phyloP scores from a whole-genome alignment of 805 yeast species.

The Metschnikowia borealis region DNA sequence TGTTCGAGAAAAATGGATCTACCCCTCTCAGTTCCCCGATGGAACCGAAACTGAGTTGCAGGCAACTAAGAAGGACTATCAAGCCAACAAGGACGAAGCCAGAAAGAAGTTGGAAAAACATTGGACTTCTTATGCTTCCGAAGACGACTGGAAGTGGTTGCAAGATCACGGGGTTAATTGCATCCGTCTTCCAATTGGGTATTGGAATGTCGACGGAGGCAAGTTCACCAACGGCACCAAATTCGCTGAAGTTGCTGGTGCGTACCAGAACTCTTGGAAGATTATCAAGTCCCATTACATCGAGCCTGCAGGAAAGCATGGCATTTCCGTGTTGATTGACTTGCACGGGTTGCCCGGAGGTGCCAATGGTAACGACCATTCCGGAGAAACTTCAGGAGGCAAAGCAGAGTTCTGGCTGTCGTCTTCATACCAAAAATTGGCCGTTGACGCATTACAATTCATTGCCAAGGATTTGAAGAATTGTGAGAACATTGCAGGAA shows the following conservation, averaged over 20 bases:
- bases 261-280: conserved; percentile 75
- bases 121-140: conserved; percentile 59
- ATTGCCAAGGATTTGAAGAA: conserved; percentile 55
- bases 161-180: conserved; percentile 65
- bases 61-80: conserved; percentile 52
- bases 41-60: conserved; percentile 67
- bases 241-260: conserved; percentile 49
- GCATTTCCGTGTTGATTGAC: conserved; percentile 77
- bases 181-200: conserved; percentile 85
- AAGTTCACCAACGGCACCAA: conserved; percentile 54
- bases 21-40: conserved; percentile 54
- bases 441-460: conserved; percentile 51
- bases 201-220: conserved; percentile 79
- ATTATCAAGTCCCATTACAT: conserved; percentile 50
- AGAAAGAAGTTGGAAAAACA: conserved; percentile 53
- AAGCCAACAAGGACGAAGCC: conserved; percentile 51
- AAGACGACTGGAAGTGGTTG: conserved; percentile 80
- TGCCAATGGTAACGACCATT: conserved; percentile 81
- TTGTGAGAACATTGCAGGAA: conserved; percentile 69
- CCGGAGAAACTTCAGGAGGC: conserved; percentile 57
- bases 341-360: conserved; percentile 91
- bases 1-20: conserved; percentile 78
- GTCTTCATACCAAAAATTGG: conserved; percentile 37
- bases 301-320: conserved; percentile 52
- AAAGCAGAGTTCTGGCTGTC: conserved; percentile 63